These are phyloP conservation scores for Astrephomene gubernaculifera DNA, from an alignment of 139 green algal species.

Conservation along the genomic window DNA sequence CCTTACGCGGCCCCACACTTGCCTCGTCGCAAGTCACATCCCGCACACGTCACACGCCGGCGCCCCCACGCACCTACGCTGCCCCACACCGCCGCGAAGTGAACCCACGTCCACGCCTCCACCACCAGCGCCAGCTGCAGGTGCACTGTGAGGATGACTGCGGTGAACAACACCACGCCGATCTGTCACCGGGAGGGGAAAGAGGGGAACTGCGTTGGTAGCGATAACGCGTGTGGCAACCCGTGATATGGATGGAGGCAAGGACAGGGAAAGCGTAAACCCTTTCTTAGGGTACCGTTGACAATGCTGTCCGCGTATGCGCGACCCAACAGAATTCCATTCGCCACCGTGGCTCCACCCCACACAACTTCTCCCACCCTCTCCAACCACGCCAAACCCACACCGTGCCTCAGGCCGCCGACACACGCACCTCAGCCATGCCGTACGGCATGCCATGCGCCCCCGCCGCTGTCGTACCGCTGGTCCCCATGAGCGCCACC, in stretches of 20 bases:
- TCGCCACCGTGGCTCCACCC: background rate
- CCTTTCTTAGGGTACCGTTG: background rate
- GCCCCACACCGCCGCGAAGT: conserved; percentile 73
- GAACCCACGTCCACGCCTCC: conserved; percentile 71
- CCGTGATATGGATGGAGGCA: background rate
- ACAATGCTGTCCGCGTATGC: too few relatives aligned
- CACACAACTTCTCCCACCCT: background rate
- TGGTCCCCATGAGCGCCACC: conserved; percentile 45
- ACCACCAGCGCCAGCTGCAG: conserved; percentile 61
- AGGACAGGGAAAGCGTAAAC: background rate
- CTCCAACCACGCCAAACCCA: background rate
- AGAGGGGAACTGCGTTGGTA: too few relatives aligned
- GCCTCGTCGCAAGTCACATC: background rate
- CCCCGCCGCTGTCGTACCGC: background rate
- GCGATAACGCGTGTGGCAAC: background rate
- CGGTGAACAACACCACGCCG: conserved; percentile 74
- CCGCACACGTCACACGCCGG: too few relatives aligned
- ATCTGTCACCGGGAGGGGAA: conserved; percentile 49
- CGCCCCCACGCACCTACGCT: conserved; percentile 45
- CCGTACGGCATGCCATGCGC: background rate
- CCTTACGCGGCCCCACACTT: background rate
- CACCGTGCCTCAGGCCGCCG: background rate
- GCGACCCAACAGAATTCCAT: too few relatives aligned
- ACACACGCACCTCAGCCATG: conserved; percentile 56
- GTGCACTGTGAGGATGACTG: conserved; percentile 74